Percentiles rank a stretch among this genome's conserved stretches.
These are phyloP conservation scores for Urtica urens DNA, from an alignment of 306 rosid species.

Conservation along the genomic window DNA sequence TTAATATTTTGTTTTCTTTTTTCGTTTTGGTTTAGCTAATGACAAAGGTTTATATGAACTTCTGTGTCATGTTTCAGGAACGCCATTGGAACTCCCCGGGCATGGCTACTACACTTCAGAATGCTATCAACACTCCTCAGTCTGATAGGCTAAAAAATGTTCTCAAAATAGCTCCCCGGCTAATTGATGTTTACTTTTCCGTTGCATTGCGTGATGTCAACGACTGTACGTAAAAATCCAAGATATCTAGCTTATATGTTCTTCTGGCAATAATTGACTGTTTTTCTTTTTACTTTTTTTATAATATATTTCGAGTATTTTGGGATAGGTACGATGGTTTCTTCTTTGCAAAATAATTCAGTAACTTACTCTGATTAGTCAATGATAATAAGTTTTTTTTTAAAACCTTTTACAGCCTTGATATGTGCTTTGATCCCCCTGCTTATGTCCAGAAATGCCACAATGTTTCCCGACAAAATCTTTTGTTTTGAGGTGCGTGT, in stretches of 20 bases:
- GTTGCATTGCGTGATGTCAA: slow-evolving; percentile 58
- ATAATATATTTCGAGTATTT: no score
- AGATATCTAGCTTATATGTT: slow-evolving; percentile 12
- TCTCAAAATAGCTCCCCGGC: slow-evolving; percentile 51
- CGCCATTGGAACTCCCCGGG: slow-evolving; percentile 95
- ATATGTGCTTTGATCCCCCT: slow-evolving; percentile 84
- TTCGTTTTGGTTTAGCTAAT: no score
- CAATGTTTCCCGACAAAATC: slow-evolving; percentile 71
- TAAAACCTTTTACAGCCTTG: slow-evolving; percentile 57
- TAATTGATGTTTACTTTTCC: slow-evolving; percentile 72
- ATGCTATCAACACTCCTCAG: slow-evolving; percentile 53
- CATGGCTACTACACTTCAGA: slow-evolving; percentile 49
- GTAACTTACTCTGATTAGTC: slow-evolving; percentile 14
- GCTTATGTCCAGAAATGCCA: slow-evolving; percentile 77
- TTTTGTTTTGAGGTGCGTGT: slow-evolving; percentile 63
- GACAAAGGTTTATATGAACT: not conserved
- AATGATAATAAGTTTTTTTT: slow-evolving; percentile 1
- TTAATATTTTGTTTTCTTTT: no score
- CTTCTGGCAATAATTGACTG: slow-evolving; percentile 11
- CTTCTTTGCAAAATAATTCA: not conserved
- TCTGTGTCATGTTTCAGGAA: slow-evolving; percentile 43
- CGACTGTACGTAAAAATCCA: slow-evolving; percentile 52
- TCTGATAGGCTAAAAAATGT: slow-evolving; percentile 70
- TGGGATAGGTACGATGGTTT: not conserved
- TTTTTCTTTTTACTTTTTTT: not conserved